Evolutionary conservation across 495 filamentous ascomycete genomes (phyloP), one percentile per base, ranked within the genome.

Genomic region (Xylaria acuta): DNA sequence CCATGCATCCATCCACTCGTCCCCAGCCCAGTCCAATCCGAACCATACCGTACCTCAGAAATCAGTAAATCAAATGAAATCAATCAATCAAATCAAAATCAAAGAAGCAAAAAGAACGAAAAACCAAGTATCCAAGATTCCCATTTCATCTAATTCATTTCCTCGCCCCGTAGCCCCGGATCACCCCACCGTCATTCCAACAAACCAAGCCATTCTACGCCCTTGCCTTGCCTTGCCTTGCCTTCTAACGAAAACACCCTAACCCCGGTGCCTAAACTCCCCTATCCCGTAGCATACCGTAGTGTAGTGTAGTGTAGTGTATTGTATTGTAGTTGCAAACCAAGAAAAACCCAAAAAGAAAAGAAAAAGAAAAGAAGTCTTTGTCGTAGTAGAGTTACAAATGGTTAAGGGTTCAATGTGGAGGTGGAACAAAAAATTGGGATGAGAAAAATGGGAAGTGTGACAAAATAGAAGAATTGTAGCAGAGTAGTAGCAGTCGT

Each of bases 241-340:
- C 36, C 3, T 38, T 38, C 36, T 7, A 38, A 47, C 18, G 18
- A 47, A 47, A 56, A 56, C 53, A 56, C 25, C 53, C 27, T 30
- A 32, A 56, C 53, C 53, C 53, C 53, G 27, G 53, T n/a, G 49
- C 53, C 53, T 56, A 14, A 56, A 56, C 53, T 56, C 53, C 51
- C 25, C 25, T 56, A 32, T 27, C 53, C 53, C 53, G 27, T 56
- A 56, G 25, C 27, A 51, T 25, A 45, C 2, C 22, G 49, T 51
- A 51, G n/a, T 51, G 49, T 51, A 51, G n/a, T 49, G 45, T 49
- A 49, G 45, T 49, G 49, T n/a, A 53, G n/a, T n/a, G n/a, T n/a
- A n/a, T n/a, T n/a, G n/a, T n/a, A n/a, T n/a, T n/a, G n/a, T n/a
- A n/a, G n/a, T n/a, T n/a, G n/a, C n/a, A n/a, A 56, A 30, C 25